Conservation (phyloP, 2,329 filamentous ascomycete species). For the Neonectria sp. region DNA sequence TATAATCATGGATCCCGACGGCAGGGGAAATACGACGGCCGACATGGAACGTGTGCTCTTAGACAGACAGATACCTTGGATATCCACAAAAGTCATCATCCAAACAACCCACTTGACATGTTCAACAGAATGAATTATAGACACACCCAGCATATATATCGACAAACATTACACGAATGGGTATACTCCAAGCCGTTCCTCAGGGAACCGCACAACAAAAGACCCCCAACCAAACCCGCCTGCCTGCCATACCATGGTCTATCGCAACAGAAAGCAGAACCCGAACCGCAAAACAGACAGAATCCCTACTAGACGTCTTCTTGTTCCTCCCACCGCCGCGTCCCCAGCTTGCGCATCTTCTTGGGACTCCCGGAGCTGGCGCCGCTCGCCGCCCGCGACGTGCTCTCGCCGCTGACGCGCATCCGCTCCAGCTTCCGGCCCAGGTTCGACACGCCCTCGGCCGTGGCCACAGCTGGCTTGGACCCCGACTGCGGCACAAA, state of each 20-base stretch:
- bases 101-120: neutral
- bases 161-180: constrained; percentile 44
- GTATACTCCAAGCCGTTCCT: constrained; percentile 43
- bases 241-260: constrained; percentile 30
- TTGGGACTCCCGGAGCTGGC: constrained; percentile 63
- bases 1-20: neutral
- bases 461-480: constrained; percentile 31
- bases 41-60: neutral
- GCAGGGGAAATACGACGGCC: neutral
- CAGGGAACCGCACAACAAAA: constrained; percentile 7
- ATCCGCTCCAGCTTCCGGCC: constrained; percentile 66
- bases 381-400: constrained; percentile 40
- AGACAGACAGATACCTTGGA: neutral
- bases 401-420: constrained; percentile 59
- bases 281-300: constrained; percentile 11
- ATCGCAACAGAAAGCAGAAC: constrained; percentile 27
- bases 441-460: constrained; percentile 54
- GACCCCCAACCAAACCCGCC: constrained; percentile 29
- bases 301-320: constrained; percentile 52
- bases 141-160: constrained; percentile 28
- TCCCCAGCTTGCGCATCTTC: constrained; percentile 66
- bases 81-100: neutral
- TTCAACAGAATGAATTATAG: constrained; percentile 26
- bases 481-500: constrained; percentile 43
- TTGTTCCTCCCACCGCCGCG: constrained; percentile 65